phyloP scores from a whole-genome alignment of 202 grass and related monocot species.

The Musa balbisiana region DNA sequence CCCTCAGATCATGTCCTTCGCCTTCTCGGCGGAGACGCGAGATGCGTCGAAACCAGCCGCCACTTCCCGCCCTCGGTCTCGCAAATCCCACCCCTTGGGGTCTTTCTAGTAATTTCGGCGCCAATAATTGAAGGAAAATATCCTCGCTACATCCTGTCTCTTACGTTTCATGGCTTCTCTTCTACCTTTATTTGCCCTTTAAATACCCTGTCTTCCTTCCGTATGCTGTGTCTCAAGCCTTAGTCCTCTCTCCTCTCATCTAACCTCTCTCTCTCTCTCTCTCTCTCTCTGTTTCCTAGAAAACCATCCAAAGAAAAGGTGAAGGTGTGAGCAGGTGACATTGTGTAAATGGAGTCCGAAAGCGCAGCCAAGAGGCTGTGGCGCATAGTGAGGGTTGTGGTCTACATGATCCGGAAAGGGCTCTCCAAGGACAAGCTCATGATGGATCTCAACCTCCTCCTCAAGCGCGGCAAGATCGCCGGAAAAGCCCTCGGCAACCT shows the following conservation, averaged over 20 bases:
- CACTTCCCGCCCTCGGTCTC: neutral
- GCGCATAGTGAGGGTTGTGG: slow-evolving; percentile 51
- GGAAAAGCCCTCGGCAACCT: slow-evolving; percentile 48
- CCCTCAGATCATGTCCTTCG: too few species aligned
- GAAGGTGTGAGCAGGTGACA: neutral
- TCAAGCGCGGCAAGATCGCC: slow-evolving; percentile 77
- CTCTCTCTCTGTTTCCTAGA: neutral
- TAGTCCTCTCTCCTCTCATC: neutral
- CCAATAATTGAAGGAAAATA: slow-evolving; percentile 1
- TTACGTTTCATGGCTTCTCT: neutral
- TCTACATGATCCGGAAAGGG: slow-evolving; percentile 65
- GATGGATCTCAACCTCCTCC: slow-evolving; percentile 73
- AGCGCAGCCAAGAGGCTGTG: slow-evolving; percentile 50
- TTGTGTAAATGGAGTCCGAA: slow-evolving; percentile 24
- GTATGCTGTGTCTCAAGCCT: neutral
- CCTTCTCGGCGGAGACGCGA: too few species aligned
- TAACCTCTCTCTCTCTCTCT: neutral
- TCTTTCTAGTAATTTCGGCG: neutral
- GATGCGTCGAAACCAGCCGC: neutral
- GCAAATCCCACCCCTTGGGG: neutral
- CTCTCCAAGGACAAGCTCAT: slow-evolving; percentile 72
- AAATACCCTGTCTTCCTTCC: neutral
- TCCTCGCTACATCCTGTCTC: neutral
- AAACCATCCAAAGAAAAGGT: neutral
- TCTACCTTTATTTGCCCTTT: neutral